phyloP scores from a whole-genome alignment of 345 rosid species.

The Turritis glabra region DNA sequence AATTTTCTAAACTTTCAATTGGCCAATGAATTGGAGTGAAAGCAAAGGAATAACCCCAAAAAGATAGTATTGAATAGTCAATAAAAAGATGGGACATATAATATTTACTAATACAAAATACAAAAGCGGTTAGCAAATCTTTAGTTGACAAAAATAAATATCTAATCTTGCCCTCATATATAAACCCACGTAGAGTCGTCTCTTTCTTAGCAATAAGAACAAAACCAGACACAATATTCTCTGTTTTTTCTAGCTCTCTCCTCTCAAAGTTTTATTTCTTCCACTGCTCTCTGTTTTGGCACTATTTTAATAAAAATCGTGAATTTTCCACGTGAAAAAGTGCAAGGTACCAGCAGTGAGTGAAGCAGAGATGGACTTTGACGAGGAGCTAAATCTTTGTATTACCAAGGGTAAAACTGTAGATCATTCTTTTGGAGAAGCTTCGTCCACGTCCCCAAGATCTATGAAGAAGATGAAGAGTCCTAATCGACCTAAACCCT shows the following conservation, averaged over 20 bases:
- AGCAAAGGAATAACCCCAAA: slow-evolving; percentile 35
- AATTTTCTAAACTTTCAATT: background rate
- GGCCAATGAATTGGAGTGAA: slow-evolving; percentile 33
- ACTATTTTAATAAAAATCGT: no score
- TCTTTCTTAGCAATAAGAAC: background rate
- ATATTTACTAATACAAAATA: background rate
- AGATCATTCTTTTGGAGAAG: slow-evolving; percentile 50
- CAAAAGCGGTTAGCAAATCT: slow-evolving; percentile 8
- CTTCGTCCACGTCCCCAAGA: slow-evolving; percentile 57
- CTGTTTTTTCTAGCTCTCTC: background rate
- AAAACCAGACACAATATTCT: slow-evolving; percentile 7
- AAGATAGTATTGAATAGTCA: slow-evolving; percentile 25
- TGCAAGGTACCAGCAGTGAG: background rate
- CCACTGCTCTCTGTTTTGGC: background rate
- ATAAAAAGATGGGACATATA: slow-evolving; percentile 3
- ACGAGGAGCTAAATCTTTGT: slow-evolving; percentile 42
- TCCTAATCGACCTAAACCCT: slow-evolving; percentile 48
- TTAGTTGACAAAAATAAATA: background rate
- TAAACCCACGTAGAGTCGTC: slow-evolving; percentile 18
- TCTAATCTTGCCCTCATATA: slow-evolving; percentile 19
- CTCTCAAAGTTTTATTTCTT: background rate
- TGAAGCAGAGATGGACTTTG: slow-evolving; percentile 34
- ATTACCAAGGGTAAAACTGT: slow-evolving; percentile 41
- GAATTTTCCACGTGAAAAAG: background rate
- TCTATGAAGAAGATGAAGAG: slow-evolving; percentile 69